A percentile compares a stretch with the other conserved stretches of the same genome.
These are phyloP conservation scores for Quercus berberidifolia DNA, from an alignment of 306 rosid genomes.

Conservation along the genomic window DNA sequence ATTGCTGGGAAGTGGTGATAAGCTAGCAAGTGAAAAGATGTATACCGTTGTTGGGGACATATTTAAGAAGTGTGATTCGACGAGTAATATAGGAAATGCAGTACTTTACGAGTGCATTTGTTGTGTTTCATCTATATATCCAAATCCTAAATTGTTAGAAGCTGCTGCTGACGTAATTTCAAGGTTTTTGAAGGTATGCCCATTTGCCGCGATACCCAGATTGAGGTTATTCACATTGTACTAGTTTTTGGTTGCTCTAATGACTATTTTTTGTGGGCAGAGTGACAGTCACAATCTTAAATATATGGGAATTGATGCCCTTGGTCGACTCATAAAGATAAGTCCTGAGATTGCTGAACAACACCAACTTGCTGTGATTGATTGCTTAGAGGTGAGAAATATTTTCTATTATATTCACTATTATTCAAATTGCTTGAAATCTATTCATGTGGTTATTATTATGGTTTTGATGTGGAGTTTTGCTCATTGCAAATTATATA, in stretches of 20 bases:
- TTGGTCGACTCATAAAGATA: conserved; percentile 81
- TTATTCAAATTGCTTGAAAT: neutral
- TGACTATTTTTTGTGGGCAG: conserved; percentile 41
- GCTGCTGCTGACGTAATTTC: conserved; percentile 85
- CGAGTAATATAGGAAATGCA: conserved; percentile 90
- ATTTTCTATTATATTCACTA: conserved; percentile 6
- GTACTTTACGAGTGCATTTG: conserved; percentile 80
- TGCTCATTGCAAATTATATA: too few relatives aligned
- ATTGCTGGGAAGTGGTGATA: conserved; percentile 80
- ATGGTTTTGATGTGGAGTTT: too few relatives aligned
- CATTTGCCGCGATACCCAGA: too few relatives aligned
- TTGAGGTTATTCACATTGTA: too few relatives aligned
- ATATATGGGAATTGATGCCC: conserved; percentile 98
- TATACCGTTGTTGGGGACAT: conserved; percentile 80
- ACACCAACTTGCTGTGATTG: conserved; percentile 96
- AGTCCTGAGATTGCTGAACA: conserved; percentile 91
- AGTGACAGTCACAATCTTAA: conserved; percentile 96
- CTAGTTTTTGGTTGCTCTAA: neutral
- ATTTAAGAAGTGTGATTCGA: conserved; percentile 71
- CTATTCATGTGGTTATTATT: too few relatives aligned
- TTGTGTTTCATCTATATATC: conserved; percentile 74
- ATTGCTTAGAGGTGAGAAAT: conserved; percentile 85
- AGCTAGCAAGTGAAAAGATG: conserved; percentile 85
- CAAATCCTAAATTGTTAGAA: conserved; percentile 75
- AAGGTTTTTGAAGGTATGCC: conserved; percentile 79